Evolutionary conservation across 257 asterid genomes (phyloP).

Genomic region (Salvia hispanica): DNA sequence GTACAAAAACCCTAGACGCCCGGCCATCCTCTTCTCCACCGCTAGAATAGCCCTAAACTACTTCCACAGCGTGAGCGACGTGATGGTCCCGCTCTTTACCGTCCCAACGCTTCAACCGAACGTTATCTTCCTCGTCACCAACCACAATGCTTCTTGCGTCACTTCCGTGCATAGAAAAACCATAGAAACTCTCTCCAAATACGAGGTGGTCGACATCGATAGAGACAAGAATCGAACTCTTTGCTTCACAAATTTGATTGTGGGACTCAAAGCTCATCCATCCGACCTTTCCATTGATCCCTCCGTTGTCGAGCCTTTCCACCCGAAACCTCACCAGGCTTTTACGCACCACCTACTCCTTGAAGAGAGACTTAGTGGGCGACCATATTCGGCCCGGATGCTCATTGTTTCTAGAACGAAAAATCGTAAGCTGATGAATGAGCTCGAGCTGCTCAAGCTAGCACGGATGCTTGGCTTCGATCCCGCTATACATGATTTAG

Average conservation of each 20-base stretch:
- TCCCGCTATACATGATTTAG: no score
- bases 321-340: slow-evolving; percentile 45
- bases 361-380: slow-evolving; percentile 26
- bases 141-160: slow-evolving; percentile 36
- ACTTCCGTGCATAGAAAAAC: slow-evolving; percentile 31
- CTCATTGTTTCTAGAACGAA: slow-evolving; percentile 49
- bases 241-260: slow-evolving; percentile 47
- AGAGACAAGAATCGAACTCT: slow-evolving; percentile 29
- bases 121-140: slow-evolving; percentile 43
- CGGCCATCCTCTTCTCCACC: slow-evolving; percentile 58
- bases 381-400: slow-evolving; percentile 36
- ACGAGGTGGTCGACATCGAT: slow-evolving; percentile 47
- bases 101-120: slow-evolving; percentile 43
- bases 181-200: slow-evolving; percentile 41
- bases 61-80: slow-evolving; percentile 63
- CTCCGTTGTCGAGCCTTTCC: slow-evolving; percentile 23
- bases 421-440: slow-evolving; percentile 42
- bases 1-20: slow-evolving; percentile 36
- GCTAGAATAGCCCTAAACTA: slow-evolving; percentile 52
- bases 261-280: slow-evolving; percentile 47
- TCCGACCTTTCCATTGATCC: slow-evolving; percentile 44
- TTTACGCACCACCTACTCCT: slow-evolving; percentile 40
- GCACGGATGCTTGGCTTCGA: no score
- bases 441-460: slow-evolving; percentile 25
- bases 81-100: slow-evolving; percentile 52